Conservation (phyloP, 1,284 basidiomycete species). For the Microbotryum scabiosae region DNA sequence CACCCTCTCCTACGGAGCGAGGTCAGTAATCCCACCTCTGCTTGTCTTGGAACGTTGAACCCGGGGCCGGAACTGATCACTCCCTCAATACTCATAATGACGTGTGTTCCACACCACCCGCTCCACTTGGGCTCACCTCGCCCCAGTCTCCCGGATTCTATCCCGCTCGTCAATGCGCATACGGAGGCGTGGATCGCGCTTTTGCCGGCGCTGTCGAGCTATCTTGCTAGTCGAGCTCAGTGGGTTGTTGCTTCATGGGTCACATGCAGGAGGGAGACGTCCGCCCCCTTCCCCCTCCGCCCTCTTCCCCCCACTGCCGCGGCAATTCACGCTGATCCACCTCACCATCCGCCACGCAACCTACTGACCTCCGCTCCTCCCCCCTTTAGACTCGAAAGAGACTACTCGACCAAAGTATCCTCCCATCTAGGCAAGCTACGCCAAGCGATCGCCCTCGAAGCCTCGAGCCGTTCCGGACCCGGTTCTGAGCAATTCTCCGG, state of each 20-base stretch:
- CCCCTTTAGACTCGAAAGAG: constrained; percentile 1
- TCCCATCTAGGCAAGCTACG: constrained; percentile 14
- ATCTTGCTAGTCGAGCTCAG: constrained; percentile 4
- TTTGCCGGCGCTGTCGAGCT: constrained; percentile 14
- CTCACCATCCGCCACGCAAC: neutral
- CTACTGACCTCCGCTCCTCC: no score
- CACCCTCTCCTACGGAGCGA: no score
- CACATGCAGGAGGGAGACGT: neutral
- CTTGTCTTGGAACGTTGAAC: no score
- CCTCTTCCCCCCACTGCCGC: neutral
- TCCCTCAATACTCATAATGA: no score
- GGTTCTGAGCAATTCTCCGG: neutral
- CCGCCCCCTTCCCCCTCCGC: neutral
- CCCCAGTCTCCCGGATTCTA: constrained; percentile 24
- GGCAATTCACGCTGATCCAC: no score
- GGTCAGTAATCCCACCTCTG: no score
- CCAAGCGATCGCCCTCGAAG: neutral
- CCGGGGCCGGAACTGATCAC: no score
- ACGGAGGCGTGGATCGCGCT: constrained; percentile 11
- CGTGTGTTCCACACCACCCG: no score
- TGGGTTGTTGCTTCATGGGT: neutral
- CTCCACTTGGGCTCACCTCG: no score
- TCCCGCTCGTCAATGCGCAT: constrained; percentile 10
- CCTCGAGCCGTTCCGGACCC: neutral
- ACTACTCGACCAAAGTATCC: constrained; percentile 6